Conservation (phyloP, 768 basidiomycete species). For the Stropharia rugosoannulata region DNA sequence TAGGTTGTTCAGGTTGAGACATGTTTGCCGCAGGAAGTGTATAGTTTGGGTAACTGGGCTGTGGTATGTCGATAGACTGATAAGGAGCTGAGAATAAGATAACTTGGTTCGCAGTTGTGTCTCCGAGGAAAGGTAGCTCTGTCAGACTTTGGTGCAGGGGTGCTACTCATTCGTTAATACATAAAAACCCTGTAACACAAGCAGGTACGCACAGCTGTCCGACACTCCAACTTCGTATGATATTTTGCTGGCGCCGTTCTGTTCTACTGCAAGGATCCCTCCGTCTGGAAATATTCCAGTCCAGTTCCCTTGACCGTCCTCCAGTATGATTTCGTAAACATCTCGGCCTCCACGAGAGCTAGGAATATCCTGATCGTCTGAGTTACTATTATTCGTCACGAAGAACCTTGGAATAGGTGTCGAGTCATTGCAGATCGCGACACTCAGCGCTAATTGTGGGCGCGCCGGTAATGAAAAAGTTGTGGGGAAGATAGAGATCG, state of each 20-base stretch:
- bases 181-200: too few species aligned
- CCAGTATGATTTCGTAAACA: constrained; percentile 47
- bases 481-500: background rate
- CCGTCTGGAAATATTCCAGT: constrained; percentile 39
- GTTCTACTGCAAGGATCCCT: constrained; percentile 51
- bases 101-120: constrained; percentile 72
- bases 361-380: constrained; percentile 32
- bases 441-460: constrained; percentile 33
- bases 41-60: constrained; percentile 72
- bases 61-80: constrained; percentile 20
- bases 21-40: constrained; percentile 62
- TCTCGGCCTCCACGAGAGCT: constrained; percentile 35
- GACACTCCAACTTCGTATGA: constrained; percentile 64
- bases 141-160: constrained; percentile 46
- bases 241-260: constrained; percentile 26
- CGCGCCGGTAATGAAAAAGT: background rate
- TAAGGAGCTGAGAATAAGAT: constrained; percentile 70
- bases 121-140: constrained; percentile 59
- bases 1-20: constrained; percentile 39
- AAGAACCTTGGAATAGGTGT: constrained; percentile 51
- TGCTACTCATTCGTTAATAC: constrained; percentile 25
- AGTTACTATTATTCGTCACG: constrained; percentile 46
- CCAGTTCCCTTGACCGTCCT: constrained; percentile 53
- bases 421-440: constrained; percentile 45
- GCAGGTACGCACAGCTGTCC: constrained; percentile 28